A percentile compares a stretch with the other conserved stretches of the same genome.
Evolutionary conservation across 2,329 filamentous ascomycete genomes (phyloP).

Genomic region (Penicillium oxalicum): DNA sequence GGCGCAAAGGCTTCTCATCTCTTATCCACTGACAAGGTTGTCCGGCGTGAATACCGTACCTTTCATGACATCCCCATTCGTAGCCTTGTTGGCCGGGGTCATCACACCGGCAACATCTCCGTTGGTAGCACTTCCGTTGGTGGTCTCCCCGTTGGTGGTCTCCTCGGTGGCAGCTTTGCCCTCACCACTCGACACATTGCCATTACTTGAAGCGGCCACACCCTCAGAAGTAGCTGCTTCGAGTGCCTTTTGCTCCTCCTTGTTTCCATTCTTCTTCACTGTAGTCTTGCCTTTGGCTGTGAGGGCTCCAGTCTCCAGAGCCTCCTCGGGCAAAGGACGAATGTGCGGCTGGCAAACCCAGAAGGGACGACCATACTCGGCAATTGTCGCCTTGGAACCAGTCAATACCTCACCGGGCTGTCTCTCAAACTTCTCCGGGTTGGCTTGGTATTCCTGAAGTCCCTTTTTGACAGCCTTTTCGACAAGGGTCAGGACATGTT

Average conservation of each 20-base stretch:
- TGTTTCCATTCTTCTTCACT: conserved; percentile 6
- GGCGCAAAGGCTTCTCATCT: background rate
- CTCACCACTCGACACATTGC: background rate
- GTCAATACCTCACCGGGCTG: conserved; percentile 29
- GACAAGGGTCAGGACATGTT: conserved; percentile 67
- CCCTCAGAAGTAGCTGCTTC: conserved; percentile 8
- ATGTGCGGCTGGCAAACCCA: conserved; percentile 89
- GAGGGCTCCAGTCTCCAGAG: conserved; percentile 72
- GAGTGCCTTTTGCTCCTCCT: conserved; percentile 8
- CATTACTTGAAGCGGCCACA: conserved; percentile 10
- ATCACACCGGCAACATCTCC: conserved; percentile 4
- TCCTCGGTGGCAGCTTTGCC: too few relatives aligned
- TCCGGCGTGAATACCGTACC: conserved; percentile 21
- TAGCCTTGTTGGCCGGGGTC: background rate
- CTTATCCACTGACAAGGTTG: conserved; percentile 26
- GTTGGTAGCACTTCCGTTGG: background rate
- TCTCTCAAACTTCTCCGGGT: conserved; percentile 37
- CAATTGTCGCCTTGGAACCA: conserved; percentile 56
- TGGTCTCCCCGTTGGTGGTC: too few relatives aligned
- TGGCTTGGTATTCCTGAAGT: conserved; percentile 58
- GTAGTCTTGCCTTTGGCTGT: conserved; percentile 61
- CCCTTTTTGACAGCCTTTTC: conserved; percentile 69
- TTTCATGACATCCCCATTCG: conserved; percentile 2
- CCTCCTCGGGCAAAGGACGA: conserved; percentile 79
- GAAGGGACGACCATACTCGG: conserved; percentile 72